A percentile compares a stretch with the other conserved stretches of the same genome.
Conservation (phyloP, 495 filamentous ascomycete genomes). For the Annulohypoxylon nitens region DNA sequence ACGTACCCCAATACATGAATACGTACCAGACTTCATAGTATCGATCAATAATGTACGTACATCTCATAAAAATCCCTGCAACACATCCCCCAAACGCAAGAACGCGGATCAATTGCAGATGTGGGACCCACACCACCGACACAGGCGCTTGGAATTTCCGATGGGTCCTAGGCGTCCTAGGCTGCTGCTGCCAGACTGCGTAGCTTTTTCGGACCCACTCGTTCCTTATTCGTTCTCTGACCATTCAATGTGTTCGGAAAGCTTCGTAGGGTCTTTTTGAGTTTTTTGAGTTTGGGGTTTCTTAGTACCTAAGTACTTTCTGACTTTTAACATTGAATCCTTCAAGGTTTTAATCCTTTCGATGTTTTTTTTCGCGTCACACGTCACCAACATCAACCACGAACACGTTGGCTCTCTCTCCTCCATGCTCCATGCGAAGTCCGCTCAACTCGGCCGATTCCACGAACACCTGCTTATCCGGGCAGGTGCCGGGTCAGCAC, state of each 20-base stretch:
- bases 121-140: constrained; percentile 31
- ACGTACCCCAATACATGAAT: background rate
- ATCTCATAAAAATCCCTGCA: constrained; percentile 38
- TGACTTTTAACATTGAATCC: too few relatives aligned
- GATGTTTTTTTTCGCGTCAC: constrained; percentile 26
- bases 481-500: background rate
- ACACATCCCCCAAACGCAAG: constrained; percentile 46
- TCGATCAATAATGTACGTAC: background rate
- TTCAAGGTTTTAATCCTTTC: background rate
- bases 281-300: background rate
- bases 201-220: constrained; percentile 16
- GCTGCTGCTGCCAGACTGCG: too few relatives aligned
- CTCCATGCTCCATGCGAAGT: constrained; percentile 22
- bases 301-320: background rate
- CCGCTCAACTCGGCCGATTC: constrained; percentile 39
- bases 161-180: background rate
- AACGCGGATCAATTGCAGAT: constrained; percentile 35
- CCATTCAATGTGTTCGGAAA: constrained; percentile 5
- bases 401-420: constrained; percentile 21
- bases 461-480: background rate
- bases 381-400: constrained; percentile 44
- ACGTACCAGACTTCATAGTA: background rate
- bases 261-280: background rate
- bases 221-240: constrained; percentile 27
- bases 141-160: constrained; percentile 41